Evolutionary conservation across 2,329 filamentous ascomycete species (phyloP), one percentile per base, ranked within the genome.

Genomic region (Penicillium sp.): DNA sequence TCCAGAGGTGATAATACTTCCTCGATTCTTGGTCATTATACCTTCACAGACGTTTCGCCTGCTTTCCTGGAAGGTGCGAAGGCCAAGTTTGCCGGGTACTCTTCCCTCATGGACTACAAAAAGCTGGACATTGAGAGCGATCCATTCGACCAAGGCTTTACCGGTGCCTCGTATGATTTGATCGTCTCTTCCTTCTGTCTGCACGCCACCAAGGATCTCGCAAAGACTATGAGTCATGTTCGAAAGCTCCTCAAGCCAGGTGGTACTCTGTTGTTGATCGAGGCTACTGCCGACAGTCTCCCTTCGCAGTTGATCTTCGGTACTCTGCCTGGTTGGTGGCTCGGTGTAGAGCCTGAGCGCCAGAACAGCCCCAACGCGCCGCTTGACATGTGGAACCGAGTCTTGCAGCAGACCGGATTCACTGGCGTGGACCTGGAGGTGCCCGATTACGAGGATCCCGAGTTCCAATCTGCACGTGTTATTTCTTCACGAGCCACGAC

Each of bases 301-400:
- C 13, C 16, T 11, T 18, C 24, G n/a, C 22, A 29, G 9, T 10
- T 13, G 13, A 46, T 40, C 6, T 13, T 55, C 9, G 40, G 47
- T n/a, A 24, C 16, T 21, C 21, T 55, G 4, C 40, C 47, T 13
- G 47, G 39, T 9, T 50, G 47, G 52, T 50, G 52, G 52, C 3
- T 50, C 10, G 47, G 43, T 11, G 8, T 10, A 16, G 39, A 47
- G 10, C 38, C 46, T 32, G 43, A 43, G 22, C 43, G 43, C 18
- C 9, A 10, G 7, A 10, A 10, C 7, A 13, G 32, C 14, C 42
- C 49, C 2, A 13, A 14, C 14, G 14, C 45, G 8, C n/a, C 49
- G 11, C 27, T 31, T 7, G 42, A 13, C 3, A 10, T 34, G 27
- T 57, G 51, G 55, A 22, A 54, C 38, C 18, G 27, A 1, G 18